Conservation (phyloP, 345 rosid genomes). For the Eucalyptus pauciflora region DNA sequence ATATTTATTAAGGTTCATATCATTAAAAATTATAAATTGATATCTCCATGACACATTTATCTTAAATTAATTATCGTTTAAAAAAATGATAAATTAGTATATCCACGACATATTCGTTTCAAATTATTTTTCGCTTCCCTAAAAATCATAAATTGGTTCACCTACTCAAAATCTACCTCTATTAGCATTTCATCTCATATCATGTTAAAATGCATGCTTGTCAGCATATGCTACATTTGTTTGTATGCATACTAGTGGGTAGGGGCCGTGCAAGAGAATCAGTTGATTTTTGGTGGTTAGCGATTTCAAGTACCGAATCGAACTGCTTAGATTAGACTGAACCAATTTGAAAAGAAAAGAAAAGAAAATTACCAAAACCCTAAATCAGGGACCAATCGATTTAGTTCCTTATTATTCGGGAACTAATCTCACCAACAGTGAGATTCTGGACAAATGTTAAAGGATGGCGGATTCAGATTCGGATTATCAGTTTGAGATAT, state of each 20-base stretch:
- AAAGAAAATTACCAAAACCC: neutral
- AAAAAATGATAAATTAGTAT: neutral
- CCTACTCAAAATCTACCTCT: neutral
- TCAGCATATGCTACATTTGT: accelerated
- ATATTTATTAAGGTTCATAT: neutral
- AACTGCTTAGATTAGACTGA: accelerated
- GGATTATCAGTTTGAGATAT: accelerated
- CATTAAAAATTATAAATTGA: neutral
- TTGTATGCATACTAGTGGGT: neutral
- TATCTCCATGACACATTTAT: neutral
- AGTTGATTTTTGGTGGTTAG: accelerated
- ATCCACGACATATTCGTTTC: neutral
- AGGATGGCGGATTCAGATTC: accelerated
- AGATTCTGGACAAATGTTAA: neutral
- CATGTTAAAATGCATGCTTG: neutral
- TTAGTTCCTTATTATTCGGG: accelerated
- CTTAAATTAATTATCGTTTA: neutral
- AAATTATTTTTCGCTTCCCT: neutral
- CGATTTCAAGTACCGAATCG: accelerated
- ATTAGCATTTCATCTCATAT: neutral
- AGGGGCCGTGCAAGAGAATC: neutral
- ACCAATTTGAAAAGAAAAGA: neutral
- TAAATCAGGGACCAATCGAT: neutral
- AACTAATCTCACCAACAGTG: neutral
- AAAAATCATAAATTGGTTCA: neutral